Evolutionary conservation across 1,284 basidiomycete genomes (phyloP).

Genomic region (Boletus sp.): DNA sequence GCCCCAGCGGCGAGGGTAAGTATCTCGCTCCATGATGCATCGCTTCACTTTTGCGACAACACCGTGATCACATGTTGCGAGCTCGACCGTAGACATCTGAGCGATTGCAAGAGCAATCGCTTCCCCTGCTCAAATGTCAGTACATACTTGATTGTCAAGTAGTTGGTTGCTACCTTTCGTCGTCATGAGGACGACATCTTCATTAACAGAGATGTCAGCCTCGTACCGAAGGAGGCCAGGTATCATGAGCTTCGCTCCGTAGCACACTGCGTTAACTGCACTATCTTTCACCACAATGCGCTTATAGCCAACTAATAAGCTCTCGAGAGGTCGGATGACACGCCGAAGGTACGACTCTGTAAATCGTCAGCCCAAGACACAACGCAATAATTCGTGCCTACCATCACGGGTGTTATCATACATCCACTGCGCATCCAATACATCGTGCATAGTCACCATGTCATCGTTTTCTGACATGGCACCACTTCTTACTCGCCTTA

Average conservation of each 20-base stretch:
- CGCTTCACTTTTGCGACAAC: slow-evolving; percentile 99
- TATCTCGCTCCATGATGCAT: slow-evolving; percentile 99
- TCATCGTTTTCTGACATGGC: slow-evolving; percentile 98
- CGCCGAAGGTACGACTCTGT: slow-evolving; percentile 95
- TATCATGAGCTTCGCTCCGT: slow-evolving; percentile 99
- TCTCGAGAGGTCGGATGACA: slow-evolving; percentile 94
- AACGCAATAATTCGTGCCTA: slow-evolving; percentile 33
- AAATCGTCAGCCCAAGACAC: slow-evolving; percentile 8
- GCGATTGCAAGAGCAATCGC: slow-evolving; percentile 96
- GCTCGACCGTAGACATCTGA: slow-evolving; percentile 99
- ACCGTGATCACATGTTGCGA: slow-evolving; percentile 98
- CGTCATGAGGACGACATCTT: slow-evolving; percentile 99
- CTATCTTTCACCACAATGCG: slow-evolving; percentile 99
- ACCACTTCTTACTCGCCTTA: slow-evolving; percentile 92
- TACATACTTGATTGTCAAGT: not conserved
- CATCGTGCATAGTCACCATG: slow-evolving; percentile 99
- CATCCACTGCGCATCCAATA: slow-evolving; percentile 98
- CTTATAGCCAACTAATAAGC: slow-evolving; percentile 94
- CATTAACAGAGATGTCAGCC: slow-evolving; percentile 91
- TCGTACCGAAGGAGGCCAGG: slow-evolving; percentile 98
- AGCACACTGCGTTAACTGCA: slow-evolving; percentile 99
- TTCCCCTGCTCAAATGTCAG: slow-evolving; percentile 58
- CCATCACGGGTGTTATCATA: slow-evolving; percentile 99
- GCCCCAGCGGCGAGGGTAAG: slow-evolving; percentile 98
- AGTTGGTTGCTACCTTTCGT: slow-evolving; percentile 73